A percentile compares a stretch with the other conserved stretches of the same genome.
Conservation (phyloP, 345 rosid species). For the Limnanthes douglasii region DNA sequence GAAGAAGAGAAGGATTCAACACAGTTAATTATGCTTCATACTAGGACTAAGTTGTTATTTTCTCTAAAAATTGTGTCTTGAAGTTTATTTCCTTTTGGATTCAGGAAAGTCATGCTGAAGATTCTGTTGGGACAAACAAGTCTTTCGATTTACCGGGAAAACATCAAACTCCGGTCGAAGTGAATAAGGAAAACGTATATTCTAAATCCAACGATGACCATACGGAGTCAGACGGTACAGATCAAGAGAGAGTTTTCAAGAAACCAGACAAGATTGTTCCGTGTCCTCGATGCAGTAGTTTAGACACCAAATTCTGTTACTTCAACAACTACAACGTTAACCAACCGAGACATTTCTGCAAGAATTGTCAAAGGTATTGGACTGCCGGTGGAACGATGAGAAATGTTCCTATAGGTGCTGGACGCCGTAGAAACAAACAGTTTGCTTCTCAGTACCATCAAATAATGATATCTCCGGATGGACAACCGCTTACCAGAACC, state of each 20-base stretch:
- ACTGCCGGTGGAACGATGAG: slow-evolving; percentile 80
- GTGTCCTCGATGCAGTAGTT: slow-evolving; percentile 68
- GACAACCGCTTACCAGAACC: slow-evolving; percentile 20
- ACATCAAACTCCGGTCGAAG: slow-evolving; percentile 2
- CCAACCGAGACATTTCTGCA: slow-evolving; percentile 77
- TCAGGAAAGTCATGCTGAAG: slow-evolving; percentile 2
- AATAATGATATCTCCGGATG: slow-evolving; percentile 31
- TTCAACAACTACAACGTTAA: slow-evolving; percentile 71
- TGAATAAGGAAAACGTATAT: slow-evolving; percentile 9
- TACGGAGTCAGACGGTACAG: slow-evolving; percentile 11
- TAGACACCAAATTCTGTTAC: slow-evolving; percentile 68
- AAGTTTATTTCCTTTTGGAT: background rate
- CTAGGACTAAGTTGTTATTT: no score
- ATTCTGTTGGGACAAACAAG: slow-evolving; percentile 9
- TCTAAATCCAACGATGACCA: slow-evolving; percentile 16
- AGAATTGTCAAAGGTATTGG: slow-evolving; percentile 83
- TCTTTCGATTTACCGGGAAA: slow-evolving; percentile 8
- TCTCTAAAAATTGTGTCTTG: background rate
- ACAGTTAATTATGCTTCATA: no score
- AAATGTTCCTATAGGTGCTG: slow-evolving; percentile 72
- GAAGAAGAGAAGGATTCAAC: no score
- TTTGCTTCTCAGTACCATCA: slow-evolving; percentile 48
- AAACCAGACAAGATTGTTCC: slow-evolving; percentile 64
- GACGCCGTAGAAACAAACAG: slow-evolving; percentile 60
- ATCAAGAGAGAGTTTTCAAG: slow-evolving; percentile 31